A percentile compares a stretch with the other conserved stretches of the same genome.
phyloP scores from a whole-genome alignment of 2,329 filamentous ascomycete genomes.

The Diaporthe longicolla region DNA sequence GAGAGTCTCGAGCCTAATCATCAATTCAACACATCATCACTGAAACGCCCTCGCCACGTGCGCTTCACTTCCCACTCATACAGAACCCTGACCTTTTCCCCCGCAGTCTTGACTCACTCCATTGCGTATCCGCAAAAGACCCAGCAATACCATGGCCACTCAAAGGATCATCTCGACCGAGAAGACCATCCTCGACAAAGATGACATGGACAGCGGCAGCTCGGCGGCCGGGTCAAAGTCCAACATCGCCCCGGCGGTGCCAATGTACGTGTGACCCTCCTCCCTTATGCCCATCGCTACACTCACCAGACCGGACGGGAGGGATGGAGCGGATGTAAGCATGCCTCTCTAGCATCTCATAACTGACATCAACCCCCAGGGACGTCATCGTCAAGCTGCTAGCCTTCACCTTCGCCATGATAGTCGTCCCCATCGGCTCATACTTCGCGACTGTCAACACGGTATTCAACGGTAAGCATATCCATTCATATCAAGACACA shows the following conservation, averaged over 20 bases:
- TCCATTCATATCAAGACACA: background rate
- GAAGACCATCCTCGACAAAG: constrained; percentile 75
- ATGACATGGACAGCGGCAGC: constrained; percentile 60
- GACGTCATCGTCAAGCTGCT: constrained; percentile 92
- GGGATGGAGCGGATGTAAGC: background rate
- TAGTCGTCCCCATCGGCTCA: constrained; percentile 86
- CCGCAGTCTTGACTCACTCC: background rate
- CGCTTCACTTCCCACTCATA: background rate
- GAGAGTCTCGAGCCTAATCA: background rate
- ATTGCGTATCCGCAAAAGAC: background rate
- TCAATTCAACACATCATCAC: background rate
- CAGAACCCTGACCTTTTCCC: background rate
- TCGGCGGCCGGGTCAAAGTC: constrained; percentile 69
- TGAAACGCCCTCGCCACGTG: background rate
- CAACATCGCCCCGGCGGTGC: constrained; percentile 85
- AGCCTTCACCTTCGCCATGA: constrained; percentile 92
- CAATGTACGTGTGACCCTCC: constrained; percentile 71
- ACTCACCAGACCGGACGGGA: background rate
- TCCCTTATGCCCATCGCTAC: background rate
- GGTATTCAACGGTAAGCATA: constrained; percentile 80
- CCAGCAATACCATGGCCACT: constrained; percentile 71
- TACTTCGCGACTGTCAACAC: constrained; percentile 87
- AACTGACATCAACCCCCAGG: constrained; percentile 57
- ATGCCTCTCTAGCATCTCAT: constrained; percentile 32
- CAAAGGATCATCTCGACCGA: constrained; percentile 75